phyloP scores from a whole-genome alignment of 176 grass and related monocot genomes.

The Carex littledalei region DNA sequence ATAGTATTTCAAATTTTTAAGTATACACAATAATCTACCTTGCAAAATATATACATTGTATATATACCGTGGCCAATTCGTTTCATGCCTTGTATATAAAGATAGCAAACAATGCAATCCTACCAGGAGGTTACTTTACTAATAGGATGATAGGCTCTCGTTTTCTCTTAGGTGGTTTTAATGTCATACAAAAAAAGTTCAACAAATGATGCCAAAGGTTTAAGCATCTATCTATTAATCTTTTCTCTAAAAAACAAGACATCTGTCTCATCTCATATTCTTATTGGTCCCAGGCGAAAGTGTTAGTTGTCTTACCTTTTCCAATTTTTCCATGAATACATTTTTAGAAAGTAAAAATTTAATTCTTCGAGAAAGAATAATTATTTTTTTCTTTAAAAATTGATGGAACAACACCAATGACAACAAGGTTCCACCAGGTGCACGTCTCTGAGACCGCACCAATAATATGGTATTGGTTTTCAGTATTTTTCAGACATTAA shows the following conservation, averaged over 20 bases:
- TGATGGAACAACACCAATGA: no score
- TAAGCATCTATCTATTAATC: neutral
- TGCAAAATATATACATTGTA: neutral
- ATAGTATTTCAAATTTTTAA: no score
- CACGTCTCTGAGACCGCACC: no score
- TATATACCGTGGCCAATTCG: neutral
- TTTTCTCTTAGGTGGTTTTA: neutral
- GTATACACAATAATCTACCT: neutral
- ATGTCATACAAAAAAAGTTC: neutral
- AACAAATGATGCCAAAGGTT: neutral
- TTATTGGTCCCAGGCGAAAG: neutral
- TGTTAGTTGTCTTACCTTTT: constrained; percentile 3
- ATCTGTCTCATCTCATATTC: neutral
- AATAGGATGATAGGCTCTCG: neutral
- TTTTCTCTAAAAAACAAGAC: neutral
- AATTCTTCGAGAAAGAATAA: no score
- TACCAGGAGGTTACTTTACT: neutral
- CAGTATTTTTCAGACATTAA: no score
- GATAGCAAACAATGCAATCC: neutral
- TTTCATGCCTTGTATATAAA: neutral
- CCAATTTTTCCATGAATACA: neutral
- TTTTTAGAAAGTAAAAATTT: neutral
- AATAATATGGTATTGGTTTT: no score
- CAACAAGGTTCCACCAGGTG: no score
- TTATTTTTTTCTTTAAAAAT: no score